Base-by-base conservation (phyloP, 768 basidiomycete species). In the Mycena olivaceomarginata region DNA sequence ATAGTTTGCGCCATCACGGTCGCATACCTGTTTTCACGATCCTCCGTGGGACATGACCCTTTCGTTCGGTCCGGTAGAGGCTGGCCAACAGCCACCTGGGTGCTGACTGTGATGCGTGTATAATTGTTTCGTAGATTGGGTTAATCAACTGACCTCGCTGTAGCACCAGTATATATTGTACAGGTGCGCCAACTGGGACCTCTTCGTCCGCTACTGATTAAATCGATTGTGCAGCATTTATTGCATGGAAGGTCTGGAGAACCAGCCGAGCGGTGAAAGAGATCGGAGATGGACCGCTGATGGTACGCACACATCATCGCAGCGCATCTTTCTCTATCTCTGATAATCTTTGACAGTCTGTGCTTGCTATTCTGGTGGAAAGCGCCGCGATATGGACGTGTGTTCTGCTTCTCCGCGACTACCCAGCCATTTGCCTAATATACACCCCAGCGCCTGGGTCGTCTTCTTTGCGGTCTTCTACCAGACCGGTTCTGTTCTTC, bases 361-460 rank as follows among this genome's bases (percentile, higher is more conserved):
- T 63, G 6, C 62, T 63, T 20, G 62, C 40, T 2, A 63, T 63
- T n/a, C 40, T 63, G 40, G 40, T 63, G 39, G 62, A 63, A 63
- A 43, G 62, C 41, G 62, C 62, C 40, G 62, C 62, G 8, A 40
- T 63, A 22, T 63, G 40, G 62, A 63, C 40, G 62, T 63, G 25
- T 40, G 20, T 63, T 31, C 40, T 43, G 20, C 39, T 43, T 20
- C 40, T 43, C 15, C 40, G 40, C 20, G 37, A 18, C 37, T 39
- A 60, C n/a, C n/a, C n/a, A 56, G n/a, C 53, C 31, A 31, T 31
- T 31, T 31, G 31, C 40, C 41, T 31, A 63, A 63, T n/a, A n/a
- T 63, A 18, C 18, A 20, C 40, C 2, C 18, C 41, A 63, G 62
- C 15, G 40, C 62, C n/a, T 63, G 39, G 62, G 8, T 31, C 6